Percentiles rank a stretch among this genome's conserved stretches.
These are phyloP conservation scores for Sarcodon aspratus DNA, from an alignment of 768 basidiomycete species.

Conservation along the genomic window DNA sequence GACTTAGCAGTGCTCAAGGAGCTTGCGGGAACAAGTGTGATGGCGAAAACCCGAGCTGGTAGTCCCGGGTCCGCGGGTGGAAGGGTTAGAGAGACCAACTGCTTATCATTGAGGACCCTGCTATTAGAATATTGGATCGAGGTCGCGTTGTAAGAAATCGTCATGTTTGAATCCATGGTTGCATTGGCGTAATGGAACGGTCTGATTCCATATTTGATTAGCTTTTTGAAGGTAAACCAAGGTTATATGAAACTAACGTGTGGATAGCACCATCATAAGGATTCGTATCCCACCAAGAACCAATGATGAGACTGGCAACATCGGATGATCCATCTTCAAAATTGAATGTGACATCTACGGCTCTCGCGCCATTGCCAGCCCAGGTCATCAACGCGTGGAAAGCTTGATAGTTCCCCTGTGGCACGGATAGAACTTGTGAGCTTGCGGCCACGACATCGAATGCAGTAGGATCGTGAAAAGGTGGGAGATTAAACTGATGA, in stretches of 20 bases:
- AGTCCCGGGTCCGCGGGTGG: conserved; percentile 16
- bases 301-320: conserved; percentile 1
- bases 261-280: conserved; percentile 24
- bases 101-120: conserved; percentile 22
- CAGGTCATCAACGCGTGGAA: conserved; percentile 5
- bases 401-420: conserved; percentile 1
- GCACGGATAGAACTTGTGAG: conserved; percentile 3
- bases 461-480: conserved; percentile 1
- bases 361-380: background rate
- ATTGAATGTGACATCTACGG: conserved; percentile 3
- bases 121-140: conserved; percentile 36
- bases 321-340: conserved; percentile 4
- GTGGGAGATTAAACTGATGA: conserved; percentile 2
- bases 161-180: conserved; percentile 16
- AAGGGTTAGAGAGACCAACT: conserved; percentile 31
- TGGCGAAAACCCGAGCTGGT: conserved; percentile 26
- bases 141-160: conserved; percentile 29
- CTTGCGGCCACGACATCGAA: conserved; percentile 3
- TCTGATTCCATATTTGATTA: conserved; percentile 13
- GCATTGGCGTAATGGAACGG: conserved; percentile 27
- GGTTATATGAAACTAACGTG: conserved; percentile 20
- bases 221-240: background rate
- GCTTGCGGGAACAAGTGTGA: conserved; percentile 20
- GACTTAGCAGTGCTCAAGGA: conserved; percentile 11
- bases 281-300: conserved; percentile 4